Evolutionary conservation across 2,329 filamentous ascomycete species (phyloP), one percentile per base, ranked within the genome.

Genomic region (Aspergillus tanneri): DNA sequence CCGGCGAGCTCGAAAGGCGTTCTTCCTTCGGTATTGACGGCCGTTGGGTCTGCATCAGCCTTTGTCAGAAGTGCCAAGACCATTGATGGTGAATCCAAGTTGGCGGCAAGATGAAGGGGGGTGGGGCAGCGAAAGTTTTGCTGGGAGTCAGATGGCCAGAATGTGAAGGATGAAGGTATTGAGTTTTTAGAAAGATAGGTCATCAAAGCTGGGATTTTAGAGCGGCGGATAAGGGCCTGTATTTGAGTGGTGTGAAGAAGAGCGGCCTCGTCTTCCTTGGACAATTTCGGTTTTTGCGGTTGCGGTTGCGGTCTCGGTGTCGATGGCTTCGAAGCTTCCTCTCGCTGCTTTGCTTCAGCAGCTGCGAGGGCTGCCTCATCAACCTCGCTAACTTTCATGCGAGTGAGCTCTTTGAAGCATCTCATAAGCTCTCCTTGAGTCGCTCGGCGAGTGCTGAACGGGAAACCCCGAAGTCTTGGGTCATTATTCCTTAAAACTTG

Each of bases 361-460:
- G 73, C 73, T 24, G 80, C 72, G 5, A 85, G 68, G 10, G 83
- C 78, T 3, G 76, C 79, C 54, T 90, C 86, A 49, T 88, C 80
- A 22, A 97, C 80, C 53, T 88, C 86, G 40, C 83, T 84, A 38
- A 96, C 79, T 69, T 99, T 96, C 12, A 96, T 79, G 12, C 93
- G 79, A 0, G 93, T 99, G 24, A 99, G 79, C 72, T 99, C 93
- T 53, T 95, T 87, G 61, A 96, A 99, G 1, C 87, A 87, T 30
- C 92, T 83, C 87, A 97, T 93, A 0, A 99, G 83, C 69, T 99
- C 93, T 39, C 87, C 88, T 63, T 97, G 91, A 0, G 93, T 99
- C 0, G 93, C 90, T 48, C 93, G 80, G 10, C 90, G 82, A 7
- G 93, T 99, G 67, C 81, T 96, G 68, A 99, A 99, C 0, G 93